Evolutionary conservation across 2,329 filamentous ascomycete genomes (phyloP), one percentile per base, ranked within the genome.

Genomic region (Fusarium papillatum): DNA sequence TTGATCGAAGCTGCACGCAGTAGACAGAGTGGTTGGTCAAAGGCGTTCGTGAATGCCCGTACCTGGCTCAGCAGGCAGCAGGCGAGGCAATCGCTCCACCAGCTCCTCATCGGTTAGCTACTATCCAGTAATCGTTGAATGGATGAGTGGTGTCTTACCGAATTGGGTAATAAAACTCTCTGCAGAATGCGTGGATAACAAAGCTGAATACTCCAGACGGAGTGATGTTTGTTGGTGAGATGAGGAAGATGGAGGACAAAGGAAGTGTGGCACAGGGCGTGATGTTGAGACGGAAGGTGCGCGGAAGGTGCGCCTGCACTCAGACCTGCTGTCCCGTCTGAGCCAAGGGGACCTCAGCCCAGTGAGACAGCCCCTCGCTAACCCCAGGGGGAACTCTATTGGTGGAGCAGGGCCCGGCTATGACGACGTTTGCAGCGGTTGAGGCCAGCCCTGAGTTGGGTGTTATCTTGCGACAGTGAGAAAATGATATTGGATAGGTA

Each of bases 71-170:
- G 26, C 73, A 75, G 73, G 73, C 73, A 75, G 69, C 73, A 61
- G 62, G 60, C 62, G 24, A 75, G 73, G 69, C 73, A 75, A 70
- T 66, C 62, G 69, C 50, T 75, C 72, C 72, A 74, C 72, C 36
- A 38, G 11, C 55, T 59, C 2, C 55, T 60, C 16, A 39, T 36
- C n/a, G 34, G 55, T 60, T 60, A 60, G 55, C 55, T 6, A 26
- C 34, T 19, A n/a, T 39, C 34, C 55, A 26, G 31, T 60, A 26
- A 24, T 22, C 34, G 31, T 9, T 9, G 26, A 29, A 60, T 38
- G n/a, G n/a, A 39, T 60, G 53, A 59, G 53, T 31, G 31, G n/a
- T 22, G 3, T 24, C 55, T 39, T 60, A 39, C 55, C 34, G 5
- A 39, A 57, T 57, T 34, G 29, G 13, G 29, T 31, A 34, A 34